phyloP scores from a whole-genome alignment of 495 filamentous ascomycete genomes.

The Penicillium canariense region DNA sequence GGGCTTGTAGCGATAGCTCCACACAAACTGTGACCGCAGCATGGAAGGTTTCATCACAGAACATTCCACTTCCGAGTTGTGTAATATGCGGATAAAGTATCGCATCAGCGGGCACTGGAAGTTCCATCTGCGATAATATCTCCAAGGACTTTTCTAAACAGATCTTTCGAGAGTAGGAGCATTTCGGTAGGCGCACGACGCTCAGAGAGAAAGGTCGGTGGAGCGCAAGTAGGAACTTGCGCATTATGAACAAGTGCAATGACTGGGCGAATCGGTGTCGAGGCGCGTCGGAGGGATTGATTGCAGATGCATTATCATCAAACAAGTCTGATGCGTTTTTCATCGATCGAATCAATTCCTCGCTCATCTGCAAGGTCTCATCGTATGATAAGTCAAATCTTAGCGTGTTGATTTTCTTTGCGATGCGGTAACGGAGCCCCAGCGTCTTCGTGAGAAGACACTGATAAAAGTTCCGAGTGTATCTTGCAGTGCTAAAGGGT shows the following conservation, averaged over 20 bases:
- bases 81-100: constrained; percentile 31
- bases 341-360: constrained; percentile 37
- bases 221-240: constrained; percentile 51
- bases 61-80: constrained; percentile 37
- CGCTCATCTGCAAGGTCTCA: constrained; percentile 46
- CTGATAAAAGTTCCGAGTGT: constrained; percentile 54
- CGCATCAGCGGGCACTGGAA: constrained; percentile 19
- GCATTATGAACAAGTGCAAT: constrained; percentile 43
- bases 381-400: constrained; percentile 49
- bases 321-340: constrained; percentile 30
- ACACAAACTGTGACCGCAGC: constrained; percentile 39
- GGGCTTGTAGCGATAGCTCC: constrained; percentile 35
- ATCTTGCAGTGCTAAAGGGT: constrained; percentile 30
- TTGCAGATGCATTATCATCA: constrained; percentile 23
- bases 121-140: constrained; percentile 46
- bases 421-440: constrained; percentile 47
- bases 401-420: constrained; percentile 48
- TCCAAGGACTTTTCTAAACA: constrained; percentile 50
- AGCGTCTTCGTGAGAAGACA: constrained; percentile 47
- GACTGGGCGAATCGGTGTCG: constrained; percentile 37
- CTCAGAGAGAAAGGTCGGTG: constrained; percentile 53
- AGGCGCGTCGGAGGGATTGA: constrained; percentile 14
- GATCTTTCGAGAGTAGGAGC: constrained; percentile 56
- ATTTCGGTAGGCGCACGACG: constrained; percentile 47
- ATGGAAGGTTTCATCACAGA: constrained; percentile 41